Evolutionary conservation across 768 basidiomycete species (phyloP), one percentile per base, ranked within the genome.

Genomic region (Symmetrospora coprosmae): DNA sequence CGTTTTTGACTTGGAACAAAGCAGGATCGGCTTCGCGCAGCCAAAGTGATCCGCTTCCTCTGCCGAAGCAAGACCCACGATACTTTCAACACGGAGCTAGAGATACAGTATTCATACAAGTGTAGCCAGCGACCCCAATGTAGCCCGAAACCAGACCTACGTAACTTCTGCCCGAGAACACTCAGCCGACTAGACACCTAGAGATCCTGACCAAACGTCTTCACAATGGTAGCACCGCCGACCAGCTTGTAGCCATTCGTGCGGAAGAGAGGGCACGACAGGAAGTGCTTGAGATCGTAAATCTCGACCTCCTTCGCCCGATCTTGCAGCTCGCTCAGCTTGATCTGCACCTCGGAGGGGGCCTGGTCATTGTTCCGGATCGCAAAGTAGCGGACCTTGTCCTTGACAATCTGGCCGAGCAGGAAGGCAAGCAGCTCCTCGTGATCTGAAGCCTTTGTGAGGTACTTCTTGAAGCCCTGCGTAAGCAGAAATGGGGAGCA

Each of bases 241-340:
- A 30, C 39, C 47, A 86, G 70, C 66, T 80, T 81, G 74, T 96
- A 99, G 2, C 92, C 92, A 67, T 99, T 99, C 13, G 86, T 77
- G 16, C 75, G 68, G 72, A 99, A 99, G 27, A 99, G 71, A 65
- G 82, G 83, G 2, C 87, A 90, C 33, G 76, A 78, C 68, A 94
- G 72, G 81, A 97, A 99, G 4, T 88, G 81, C 19, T 79, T 74
- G 31, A 84, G 80, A 69, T 96, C 91, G 69, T 84, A 96, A 49
- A 97, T 96, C 65, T 99, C 94, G 66, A 94, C 84, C 49, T 96
- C 94, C 70, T 92, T 94, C 8, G 90, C 92, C 71, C 87, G 78
- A 64, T 85, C 84, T 67, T 96, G 87, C 17, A 99, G 79, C 65
- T 94, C 89, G 9, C 82, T 73, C 27, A 86, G 72, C 66, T 85